Evolutionary conservation across 345 rosid genomes (phyloP).

Genomic region (Rhodomyrtus tomentosa): DNA sequence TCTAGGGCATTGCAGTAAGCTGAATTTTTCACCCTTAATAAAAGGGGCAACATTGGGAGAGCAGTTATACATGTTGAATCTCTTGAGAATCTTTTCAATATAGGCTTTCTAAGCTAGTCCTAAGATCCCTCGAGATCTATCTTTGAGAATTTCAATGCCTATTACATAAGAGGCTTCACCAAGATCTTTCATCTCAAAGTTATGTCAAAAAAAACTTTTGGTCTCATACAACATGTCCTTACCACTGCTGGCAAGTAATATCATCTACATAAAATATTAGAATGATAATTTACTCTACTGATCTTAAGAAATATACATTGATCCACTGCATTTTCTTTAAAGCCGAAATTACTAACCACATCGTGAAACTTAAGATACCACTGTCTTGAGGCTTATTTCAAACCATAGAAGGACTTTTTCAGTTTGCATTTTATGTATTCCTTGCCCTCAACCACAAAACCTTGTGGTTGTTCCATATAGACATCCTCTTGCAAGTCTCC

Average conservation of each 20-base stretch:
- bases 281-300: too few species aligned
- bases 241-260: too few species aligned
- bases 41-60: not conserved
- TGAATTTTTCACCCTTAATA: not conserved
- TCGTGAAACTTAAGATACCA: not conserved
- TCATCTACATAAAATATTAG: too few species aligned
- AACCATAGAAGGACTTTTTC: not conserved
- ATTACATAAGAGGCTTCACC: too few species aligned
- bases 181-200: too few species aligned
- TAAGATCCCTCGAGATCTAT: too few species aligned
- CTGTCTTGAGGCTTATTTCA: not conserved
- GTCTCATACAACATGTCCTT: too few species aligned
- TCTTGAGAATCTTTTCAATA: not conserved
- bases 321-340: too few species aligned
- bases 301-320: too few species aligned
- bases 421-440: not conserved
- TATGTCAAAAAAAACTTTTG: too few species aligned
- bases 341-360: not conserved
- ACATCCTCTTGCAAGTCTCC: not conserved
- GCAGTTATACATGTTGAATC: not conserved
- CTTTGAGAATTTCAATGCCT: too few species aligned
- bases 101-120: not conserved
- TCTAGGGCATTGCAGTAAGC: too few species aligned
- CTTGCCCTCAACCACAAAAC: not conserved
- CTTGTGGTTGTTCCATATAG: slow-evolving; percentile 11